Evolutionary conservation across 305 asterid genomes (phyloP).

Genomic region (Vinca major): DNA sequence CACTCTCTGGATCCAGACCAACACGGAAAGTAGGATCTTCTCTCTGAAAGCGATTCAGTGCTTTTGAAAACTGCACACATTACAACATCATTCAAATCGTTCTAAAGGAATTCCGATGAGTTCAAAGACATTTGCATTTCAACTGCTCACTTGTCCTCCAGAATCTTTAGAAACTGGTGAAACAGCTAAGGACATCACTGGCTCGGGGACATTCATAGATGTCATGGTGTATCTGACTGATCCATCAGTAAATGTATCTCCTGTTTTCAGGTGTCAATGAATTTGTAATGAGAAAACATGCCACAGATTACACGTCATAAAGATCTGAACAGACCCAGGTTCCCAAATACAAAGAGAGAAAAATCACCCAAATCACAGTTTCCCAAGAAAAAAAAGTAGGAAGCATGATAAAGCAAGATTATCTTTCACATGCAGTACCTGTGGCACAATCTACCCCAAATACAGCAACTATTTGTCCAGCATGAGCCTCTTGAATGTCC

Average conservation of each 20-base stretch:
- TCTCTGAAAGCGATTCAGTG: slow-evolving; percentile 90
- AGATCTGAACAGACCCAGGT: neutral
- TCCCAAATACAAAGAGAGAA: neutral
- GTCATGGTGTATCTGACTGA: slow-evolving; percentile 94
- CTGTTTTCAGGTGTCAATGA: slow-evolving; percentile 31
- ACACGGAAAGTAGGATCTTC: slow-evolving; percentile 99
- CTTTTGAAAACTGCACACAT: slow-evolving; percentile 84
- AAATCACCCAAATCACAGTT: neutral
- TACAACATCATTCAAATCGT: slow-evolving; percentile 3
- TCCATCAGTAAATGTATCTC: slow-evolving; percentile 98
- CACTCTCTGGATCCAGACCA: slow-evolving; percentile 90
- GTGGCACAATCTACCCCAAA: slow-evolving; percentile 98
- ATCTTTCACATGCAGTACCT: slow-evolving; percentile 33
- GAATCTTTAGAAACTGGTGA: slow-evolving; percentile 92
- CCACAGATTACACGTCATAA: slow-evolving; percentile 1
- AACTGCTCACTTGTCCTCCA: slow-evolving; percentile 79
- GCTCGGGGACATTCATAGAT: slow-evolving; percentile 99
- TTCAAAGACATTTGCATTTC: neutral
- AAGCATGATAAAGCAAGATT: neutral
- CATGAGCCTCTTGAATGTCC: slow-evolving; percentile 99
- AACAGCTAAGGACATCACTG: slow-evolving; percentile 98
- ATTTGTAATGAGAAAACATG: neutral
- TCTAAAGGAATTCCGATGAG: neutral
- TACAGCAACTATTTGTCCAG: slow-evolving; percentile 99
- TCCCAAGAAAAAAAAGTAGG: neutral